Conservation (phyloP, 2,329 filamentous ascomycete species). For the Ceratocystis ficicola region DNA sequence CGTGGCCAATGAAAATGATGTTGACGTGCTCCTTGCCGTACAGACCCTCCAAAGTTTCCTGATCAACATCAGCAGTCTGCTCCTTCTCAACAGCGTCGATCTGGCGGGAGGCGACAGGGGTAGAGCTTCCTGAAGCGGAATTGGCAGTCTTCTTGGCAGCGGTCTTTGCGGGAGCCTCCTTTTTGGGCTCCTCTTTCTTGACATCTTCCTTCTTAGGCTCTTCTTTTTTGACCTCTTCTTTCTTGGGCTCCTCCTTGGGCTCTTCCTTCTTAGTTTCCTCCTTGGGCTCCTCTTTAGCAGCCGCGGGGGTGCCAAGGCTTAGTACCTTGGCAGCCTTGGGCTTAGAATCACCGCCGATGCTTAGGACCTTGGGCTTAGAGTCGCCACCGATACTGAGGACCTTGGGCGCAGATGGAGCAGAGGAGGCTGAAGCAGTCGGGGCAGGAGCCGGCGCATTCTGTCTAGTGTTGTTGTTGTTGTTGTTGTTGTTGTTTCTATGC, state of each 20-base stretch:
- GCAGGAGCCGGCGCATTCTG: slow-evolving; percentile 38
- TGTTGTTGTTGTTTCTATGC: slow-evolving; percentile 32
- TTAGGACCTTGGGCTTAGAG: slow-evolving; percentile 56
- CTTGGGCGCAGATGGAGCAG: slow-evolving; percentile 40
- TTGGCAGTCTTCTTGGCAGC: slow-evolving; percentile 80
- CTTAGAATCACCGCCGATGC: slow-evolving; percentile 53
- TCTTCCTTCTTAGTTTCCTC: slow-evolving; percentile 17
- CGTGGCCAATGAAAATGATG: slow-evolving; percentile 95
- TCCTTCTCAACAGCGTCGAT: slow-evolving; percentile 76
- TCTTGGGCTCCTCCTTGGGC: slow-evolving; percentile 29
- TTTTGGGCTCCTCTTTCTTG: slow-evolving; percentile 35
- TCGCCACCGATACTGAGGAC: slow-evolving; percentile 57
- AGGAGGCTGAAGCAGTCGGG: slow-evolving; percentile 34
- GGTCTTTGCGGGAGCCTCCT: slow-evolving; percentile 59
- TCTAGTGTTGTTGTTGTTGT: slow-evolving; percentile 32
- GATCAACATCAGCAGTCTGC: slow-evolving; percentile 60
- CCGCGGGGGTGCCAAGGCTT: slow-evolving; percentile 31
- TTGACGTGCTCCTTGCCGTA: slow-evolving; percentile 91
- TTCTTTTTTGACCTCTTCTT: slow-evolving; percentile 39
- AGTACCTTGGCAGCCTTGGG: slow-evolving; percentile 37
- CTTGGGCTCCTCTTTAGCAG: slow-evolving; percentile 24
- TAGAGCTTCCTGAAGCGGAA: slow-evolving; percentile 72
- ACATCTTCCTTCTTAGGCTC: slow-evolving; percentile 39
- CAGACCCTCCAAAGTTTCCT: slow-evolving; percentile 74
- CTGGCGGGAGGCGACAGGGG: slow-evolving; percentile 58